Evolutionary conservation across 139 green algal genomes (phyloP), one percentile per base, ranked within the genome.

Genomic region (Auxenochlorella protothecoides): DNA sequence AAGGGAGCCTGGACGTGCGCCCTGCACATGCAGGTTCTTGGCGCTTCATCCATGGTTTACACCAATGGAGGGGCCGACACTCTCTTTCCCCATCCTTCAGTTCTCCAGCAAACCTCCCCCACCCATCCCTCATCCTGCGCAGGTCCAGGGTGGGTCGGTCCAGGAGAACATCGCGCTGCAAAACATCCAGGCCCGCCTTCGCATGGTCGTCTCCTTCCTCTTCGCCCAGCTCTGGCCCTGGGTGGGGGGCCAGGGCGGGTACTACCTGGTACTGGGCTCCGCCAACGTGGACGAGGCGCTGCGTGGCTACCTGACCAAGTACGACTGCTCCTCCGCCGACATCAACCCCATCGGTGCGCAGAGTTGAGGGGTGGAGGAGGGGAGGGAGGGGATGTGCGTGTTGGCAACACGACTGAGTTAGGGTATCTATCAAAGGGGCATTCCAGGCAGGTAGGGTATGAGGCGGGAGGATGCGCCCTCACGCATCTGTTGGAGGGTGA

Each of bases 241-340:
- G 90, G 80, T 79, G 44, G 72, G 83, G 0, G 80, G 74, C 53
- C 65, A 76, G 27, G 52, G 13, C 7, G 91, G 92, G 27, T 99
- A 93, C 71, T 78, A 97, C 63, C 88, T 99, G 52, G 95, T 99
- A 66, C 85, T 99, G 66, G 92, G 92, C 9, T 89, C 72, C 65
- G 90, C 92, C 52, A 99, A 99, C 78, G 95, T 98, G 74, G 95
- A 99, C 77, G 95, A 99, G 78, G 87, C 82, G 10, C 83, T 99
- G 60, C 64, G 90, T 8, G 92, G 79, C n/a, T 93, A 91, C 79
- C 78, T 93, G 11, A 93, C 87, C 3, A 92, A 92, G 83, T 97
- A 97, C 77, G 94, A 99, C 85, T 98, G 94, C 86, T 91, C 78
- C 73, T 86, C 80, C 3, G 94, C 90, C 4, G 94, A 99, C 76